Percentiles rank a stretch among this genome's conserved stretches.
Evolutionary conservation across 306 rosid species (phyloP).

Genomic region (Rubus idaeus): DNA sequence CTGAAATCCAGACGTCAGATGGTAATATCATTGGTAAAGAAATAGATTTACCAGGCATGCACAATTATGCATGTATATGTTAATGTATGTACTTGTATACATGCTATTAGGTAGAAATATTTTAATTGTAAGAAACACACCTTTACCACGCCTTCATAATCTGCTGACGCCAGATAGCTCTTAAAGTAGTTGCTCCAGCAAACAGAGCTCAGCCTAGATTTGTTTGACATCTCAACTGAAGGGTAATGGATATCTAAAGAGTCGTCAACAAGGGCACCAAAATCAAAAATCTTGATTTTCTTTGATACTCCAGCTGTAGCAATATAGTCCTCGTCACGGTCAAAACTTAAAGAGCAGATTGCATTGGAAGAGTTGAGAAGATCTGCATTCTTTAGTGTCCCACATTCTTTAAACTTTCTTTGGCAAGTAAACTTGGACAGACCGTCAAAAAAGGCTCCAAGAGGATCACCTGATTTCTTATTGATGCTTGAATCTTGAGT

Average conservation of each 20-base stretch:
- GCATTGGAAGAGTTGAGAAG: constrained; percentile 61
- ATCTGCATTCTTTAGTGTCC: constrained; percentile 61
- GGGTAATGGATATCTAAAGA: constrained; percentile 73
- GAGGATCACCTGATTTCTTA: constrained; percentile 34
- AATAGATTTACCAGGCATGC: background rate
- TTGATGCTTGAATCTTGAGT: constrained; percentile 27
- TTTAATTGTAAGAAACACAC: constrained; percentile 29
- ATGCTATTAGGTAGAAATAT: background rate
- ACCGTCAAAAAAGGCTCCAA: constrained; percentile 65
- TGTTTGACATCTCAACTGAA: constrained; percentile 62
- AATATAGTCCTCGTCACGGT: constrained; percentile 65
- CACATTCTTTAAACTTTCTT: constrained; percentile 62
- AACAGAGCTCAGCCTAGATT: constrained; percentile 66
- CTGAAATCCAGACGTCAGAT: constrained; percentile 41
- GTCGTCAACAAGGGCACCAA: constrained; percentile 48
- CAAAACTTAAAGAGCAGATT: constrained; percentile 75
- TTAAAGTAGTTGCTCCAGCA: constrained; percentile 77
- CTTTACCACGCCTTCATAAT: constrained; percentile 75
- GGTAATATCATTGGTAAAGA: background rate
- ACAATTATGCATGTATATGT: background rate
- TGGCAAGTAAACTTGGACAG: constrained; percentile 62
- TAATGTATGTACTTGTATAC: background rate
- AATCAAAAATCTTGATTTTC: constrained; percentile 73
- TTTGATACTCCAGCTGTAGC: constrained; percentile 82
- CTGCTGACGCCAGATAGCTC: constrained; percentile 72